These are phyloP conservation scores for Geotrichum fermentans DNA, from an alignment of 1,139 yeast species.

Conservation along the genomic window DNA sequence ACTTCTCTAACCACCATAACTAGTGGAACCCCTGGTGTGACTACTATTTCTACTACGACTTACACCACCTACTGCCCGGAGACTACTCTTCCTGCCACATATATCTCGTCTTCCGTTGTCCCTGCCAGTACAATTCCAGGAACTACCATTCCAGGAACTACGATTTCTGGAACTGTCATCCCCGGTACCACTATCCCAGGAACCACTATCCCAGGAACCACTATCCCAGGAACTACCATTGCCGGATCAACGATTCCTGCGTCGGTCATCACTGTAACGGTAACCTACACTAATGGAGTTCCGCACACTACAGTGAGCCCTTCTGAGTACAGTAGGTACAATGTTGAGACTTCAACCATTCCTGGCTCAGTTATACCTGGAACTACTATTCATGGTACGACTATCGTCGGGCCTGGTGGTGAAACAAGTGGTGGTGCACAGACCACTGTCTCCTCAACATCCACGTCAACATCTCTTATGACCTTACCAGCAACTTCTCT, in stretches of 20 bases:
- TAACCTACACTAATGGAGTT: slow-evolving; percentile 16
- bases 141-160: slow-evolving; percentile 22
- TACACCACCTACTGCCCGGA: slow-evolving; percentile 3
- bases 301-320: background rate
- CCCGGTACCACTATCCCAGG: slow-evolving; percentile 25
- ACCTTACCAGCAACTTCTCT: slow-evolving; percentile 17
- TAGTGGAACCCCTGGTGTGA: background rate
- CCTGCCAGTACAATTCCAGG: slow-evolving; percentile 24
- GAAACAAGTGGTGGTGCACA: background rate
- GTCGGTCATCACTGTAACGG: slow-evolving; percentile 21
- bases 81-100: slow-evolving; percentile 14
- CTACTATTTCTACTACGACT: slow-evolving; percentile 1
- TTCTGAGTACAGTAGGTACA: background rate
- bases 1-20: background rate
- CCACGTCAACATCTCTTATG: background rate
- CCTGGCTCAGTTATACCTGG: background rate
- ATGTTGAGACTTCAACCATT: background rate
- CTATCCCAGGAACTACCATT: slow-evolving; percentile 20
- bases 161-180: slow-evolving; percentile 19
- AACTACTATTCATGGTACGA: slow-evolving; percentile 1
- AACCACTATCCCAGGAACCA: slow-evolving; percentile 16
- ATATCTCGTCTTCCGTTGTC: slow-evolving; percentile 17
- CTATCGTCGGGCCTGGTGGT: slow-evolving; percentile 4
- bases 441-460: background rate
- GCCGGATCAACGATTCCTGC: slow-evolving; percentile 22